Percentiles rank a stretch among this genome's conserved stretches.
Conservation (phyloP, 2,329 filamentous ascomycete species). For the Ascochyta clinopodiicola region DNA sequence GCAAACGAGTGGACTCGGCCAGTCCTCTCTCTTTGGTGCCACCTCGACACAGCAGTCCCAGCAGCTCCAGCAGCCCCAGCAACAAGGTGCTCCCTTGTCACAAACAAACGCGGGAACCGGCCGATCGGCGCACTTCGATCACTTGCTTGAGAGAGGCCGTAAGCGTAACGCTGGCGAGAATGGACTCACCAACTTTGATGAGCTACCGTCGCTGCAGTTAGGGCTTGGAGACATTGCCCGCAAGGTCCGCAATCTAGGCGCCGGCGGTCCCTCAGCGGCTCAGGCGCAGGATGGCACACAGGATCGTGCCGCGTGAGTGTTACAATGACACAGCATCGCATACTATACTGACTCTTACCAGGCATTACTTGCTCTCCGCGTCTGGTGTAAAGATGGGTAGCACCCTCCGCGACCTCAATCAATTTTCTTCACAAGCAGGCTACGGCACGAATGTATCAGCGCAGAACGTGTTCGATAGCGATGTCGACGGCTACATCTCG, state of each 20-base stretch:
- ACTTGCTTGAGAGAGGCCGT: slow-evolving; percentile 67
- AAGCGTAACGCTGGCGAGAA: slow-evolving; percentile 73
- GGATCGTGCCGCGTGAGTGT: slow-evolving; percentile 60
- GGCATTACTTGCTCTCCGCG: slow-evolving; percentile 89
- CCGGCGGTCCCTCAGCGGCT: slow-evolving; percentile 69
- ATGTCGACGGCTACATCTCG: slow-evolving; percentile 75
- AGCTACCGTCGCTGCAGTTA: slow-evolving; percentile 87
- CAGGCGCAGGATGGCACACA: slow-evolving; percentile 52
- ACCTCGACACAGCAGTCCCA: slow-evolving; percentile 37
- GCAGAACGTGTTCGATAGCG: slow-evolving; percentile 58
- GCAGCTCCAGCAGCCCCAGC: slow-evolving; percentile 30
- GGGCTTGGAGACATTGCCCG: slow-evolving; percentile 85
- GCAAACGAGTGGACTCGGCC: slow-evolving; percentile 39
- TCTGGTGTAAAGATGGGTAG: slow-evolving; percentile 89
- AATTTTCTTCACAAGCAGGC: slow-evolving; percentile 72
- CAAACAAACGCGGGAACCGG: slow-evolving; percentile 41
- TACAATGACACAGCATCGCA: neutral
- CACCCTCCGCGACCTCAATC: slow-evolving; percentile 84
- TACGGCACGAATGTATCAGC: slow-evolving; percentile 59
- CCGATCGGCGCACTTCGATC: slow-evolving; percentile 69
- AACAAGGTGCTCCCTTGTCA: slow-evolving; percentile 39
- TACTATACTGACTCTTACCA: slow-evolving; percentile 47
- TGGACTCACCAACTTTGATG: slow-evolving; percentile 66
- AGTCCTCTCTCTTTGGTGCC: slow-evolving; percentile 35
- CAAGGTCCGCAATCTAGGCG: slow-evolving; percentile 77